These are phyloP conservation scores for Pseudoscleropodium purum DNA, from an alignment of 225 moss, liverwort and hornwort species.

Conservation along the genomic window DNA sequence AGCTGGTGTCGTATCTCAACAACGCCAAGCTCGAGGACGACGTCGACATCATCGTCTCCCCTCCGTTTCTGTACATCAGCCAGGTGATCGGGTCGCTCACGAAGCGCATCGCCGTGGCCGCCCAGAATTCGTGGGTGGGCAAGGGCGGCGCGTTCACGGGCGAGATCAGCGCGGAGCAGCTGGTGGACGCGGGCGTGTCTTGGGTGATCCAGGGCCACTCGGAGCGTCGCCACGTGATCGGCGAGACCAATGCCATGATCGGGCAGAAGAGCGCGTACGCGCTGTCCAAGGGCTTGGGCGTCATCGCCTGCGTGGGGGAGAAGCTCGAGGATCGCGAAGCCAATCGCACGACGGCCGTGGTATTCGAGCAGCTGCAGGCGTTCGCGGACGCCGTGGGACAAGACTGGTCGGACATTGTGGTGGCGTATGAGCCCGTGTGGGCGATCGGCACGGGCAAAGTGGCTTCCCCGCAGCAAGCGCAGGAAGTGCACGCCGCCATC, in stretches of 20 bases:
- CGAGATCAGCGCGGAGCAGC: slow-evolving; percentile 3
- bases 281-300: not conserved
- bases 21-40: not conserved
- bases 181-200: not conserved
- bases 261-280: not conserved
- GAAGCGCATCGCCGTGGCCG: not conserved
- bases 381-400: slow-evolving; percentile 1
- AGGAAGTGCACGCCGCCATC: not conserved
- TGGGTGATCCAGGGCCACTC: slow-evolving; percentile 11
- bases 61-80: not conserved
- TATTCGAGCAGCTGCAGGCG: not conserved
- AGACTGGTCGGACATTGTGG: slow-evolving; percentile 3
- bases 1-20: not conserved
- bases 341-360: not conserved
- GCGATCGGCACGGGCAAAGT: not conserved
- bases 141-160: slow-evolving; percentile 9
- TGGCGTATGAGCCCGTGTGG: slow-evolving; percentile 7
- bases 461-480: slow-evolving; percentile 1
- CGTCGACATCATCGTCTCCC: not conserved
- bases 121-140: not conserved
- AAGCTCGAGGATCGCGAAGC: not conserved
- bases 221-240: not conserved
- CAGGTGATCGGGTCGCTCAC: slow-evolving; percentile 1
- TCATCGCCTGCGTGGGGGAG: not conserved
- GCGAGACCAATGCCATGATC: slow-evolving; percentile 1